A percentile compares a stretch with the other conserved stretches of the same genome.
Evolutionary conservation across 2,329 filamentous ascomycete genomes (phyloP).

Genomic region (Diaporthe ampelina): DNA sequence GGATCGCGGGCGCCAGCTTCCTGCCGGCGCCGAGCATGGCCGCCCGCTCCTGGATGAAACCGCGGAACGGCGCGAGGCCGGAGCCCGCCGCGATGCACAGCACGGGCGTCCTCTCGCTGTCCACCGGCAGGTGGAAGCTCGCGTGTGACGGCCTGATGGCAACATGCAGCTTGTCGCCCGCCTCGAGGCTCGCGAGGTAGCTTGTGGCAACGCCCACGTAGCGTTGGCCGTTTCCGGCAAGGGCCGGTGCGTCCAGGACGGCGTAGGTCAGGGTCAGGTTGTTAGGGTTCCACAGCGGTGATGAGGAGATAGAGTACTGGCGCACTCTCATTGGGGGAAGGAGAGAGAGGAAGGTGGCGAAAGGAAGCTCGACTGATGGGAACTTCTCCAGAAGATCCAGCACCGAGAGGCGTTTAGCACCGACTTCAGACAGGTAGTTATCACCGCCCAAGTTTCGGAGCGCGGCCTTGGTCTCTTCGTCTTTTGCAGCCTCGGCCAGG

Average conservation of each 20-base stretch:
- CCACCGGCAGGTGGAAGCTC: constrained; percentile 63
- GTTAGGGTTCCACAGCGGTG: constrained; percentile 70
- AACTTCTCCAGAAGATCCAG: constrained; percentile 74
- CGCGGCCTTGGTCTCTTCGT: constrained; percentile 56
- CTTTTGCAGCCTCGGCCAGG: constrained; percentile 62
- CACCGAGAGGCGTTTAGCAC: constrained; percentile 65
- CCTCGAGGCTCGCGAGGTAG: constrained; percentile 66
- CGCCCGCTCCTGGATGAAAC: constrained; percentile 73
- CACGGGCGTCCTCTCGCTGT: constrained; percentile 61
- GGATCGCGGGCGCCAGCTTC: constrained; percentile 70
- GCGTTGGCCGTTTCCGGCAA: constrained; percentile 60
- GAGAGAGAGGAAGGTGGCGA: constrained; percentile 73
- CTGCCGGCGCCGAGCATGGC: constrained; percentile 62
- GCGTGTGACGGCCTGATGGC: constrained; percentile 60
- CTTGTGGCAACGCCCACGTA: constrained; percentile 71
- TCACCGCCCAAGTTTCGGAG: constrained; percentile 56
- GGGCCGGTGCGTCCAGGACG: constrained; percentile 71
- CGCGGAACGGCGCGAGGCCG: constrained; percentile 73
- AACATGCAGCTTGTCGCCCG: constrained; percentile 62
- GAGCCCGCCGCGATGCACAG: constrained; percentile 66
- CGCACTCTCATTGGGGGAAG: constrained; percentile 71
- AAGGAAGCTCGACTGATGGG: constrained; percentile 64
- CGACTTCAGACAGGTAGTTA: constrained; percentile 55
- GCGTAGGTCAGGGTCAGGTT: constrained; percentile 76
- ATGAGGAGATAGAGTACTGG: constrained; percentile 77